Base-by-base conservation (phyloP, 2,329 filamentous ascomycete genomes). In the Diaporthe ampelina region DNA sequence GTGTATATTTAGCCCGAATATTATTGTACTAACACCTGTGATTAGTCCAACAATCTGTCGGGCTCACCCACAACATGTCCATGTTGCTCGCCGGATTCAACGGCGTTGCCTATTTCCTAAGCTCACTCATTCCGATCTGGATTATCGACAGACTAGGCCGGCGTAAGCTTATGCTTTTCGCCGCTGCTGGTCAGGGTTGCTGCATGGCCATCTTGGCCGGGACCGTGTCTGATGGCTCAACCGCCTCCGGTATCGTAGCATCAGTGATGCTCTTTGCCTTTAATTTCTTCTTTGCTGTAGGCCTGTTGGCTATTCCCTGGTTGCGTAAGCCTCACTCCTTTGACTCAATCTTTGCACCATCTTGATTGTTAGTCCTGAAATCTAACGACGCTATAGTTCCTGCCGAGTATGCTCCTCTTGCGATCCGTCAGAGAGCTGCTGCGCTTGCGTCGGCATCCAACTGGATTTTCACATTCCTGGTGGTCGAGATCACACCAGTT, bases 121-220 rank as follows among this genome's bases (percentile, higher is more conserved):
- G 88, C 0, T 92, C 92, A 5, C 89, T 91, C 89, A 86, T 87
- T 0, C 85, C 87, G 1, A 85, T 89, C 26, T 91, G 91, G 80
- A 85, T 92, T 32, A 90, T 93, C 52, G 91, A 93, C 81, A 88
- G 89, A 1, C 89, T 92, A 4, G 92, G 92, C 21, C 29, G 80
- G 9, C 80, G 79, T 63, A 79, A 68, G 17, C 72, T 73, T 77
- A 15, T 81, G 80, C 79, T 76, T 78, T 52, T 79, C 79, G 65
- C 61, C 78, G 54, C 79, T 76, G 29, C 76, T 77, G 19, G 61
- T 24, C 72, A 79, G 21, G 79, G 79, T 52, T 80, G 80, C 79
- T 67, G 79, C 17, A 70, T 73, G 59, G 79, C 80, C 15, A 75
- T 80, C 1, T 74, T 78, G 26, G 80, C 79, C 1, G 79, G 79